phyloP scores from a whole-genome alignment of 805 yeast genomes.

The Ogataea ramenticola region DNA sequence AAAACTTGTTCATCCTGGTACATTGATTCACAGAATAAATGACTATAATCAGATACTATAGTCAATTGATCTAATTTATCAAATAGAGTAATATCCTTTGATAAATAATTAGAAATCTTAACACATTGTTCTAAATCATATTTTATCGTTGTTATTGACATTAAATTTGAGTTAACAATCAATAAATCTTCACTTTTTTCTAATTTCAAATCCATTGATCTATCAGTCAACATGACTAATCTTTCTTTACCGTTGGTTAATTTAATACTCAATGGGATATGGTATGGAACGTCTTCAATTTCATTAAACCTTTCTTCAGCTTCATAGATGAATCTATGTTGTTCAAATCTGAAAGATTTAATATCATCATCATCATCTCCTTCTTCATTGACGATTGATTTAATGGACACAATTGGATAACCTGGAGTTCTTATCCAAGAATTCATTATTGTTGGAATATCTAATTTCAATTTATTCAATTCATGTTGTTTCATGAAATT shows the following conservation, averaged over 20 bases:
- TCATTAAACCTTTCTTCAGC: constrained; percentile 1
- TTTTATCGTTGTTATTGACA: constrained; percentile 42
- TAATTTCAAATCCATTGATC: constrained; percentile 20
- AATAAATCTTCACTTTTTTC: background rate
- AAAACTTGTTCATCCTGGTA: constrained; percentile 25
- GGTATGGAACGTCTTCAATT: constrained; percentile 52
- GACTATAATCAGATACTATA: constrained; percentile 33
- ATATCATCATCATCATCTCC: too few species aligned
- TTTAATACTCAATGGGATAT: constrained; percentile 49
- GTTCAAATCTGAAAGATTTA: constrained; percentile 28
- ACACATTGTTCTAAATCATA: constrained; percentile 29
- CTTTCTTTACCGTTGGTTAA: constrained; percentile 27
- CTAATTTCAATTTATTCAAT: constrained; percentile 26
- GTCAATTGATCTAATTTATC: constrained; percentile 27
- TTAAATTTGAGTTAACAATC: constrained; percentile 34
- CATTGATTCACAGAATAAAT: constrained; percentile 25
- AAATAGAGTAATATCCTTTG: constrained; percentile 14
- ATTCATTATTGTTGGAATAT: constrained; percentile 43
- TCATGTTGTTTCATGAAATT: constrained; percentile 22
- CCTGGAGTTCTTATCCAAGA: constrained; percentile 61
- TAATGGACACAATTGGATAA: constrained; percentile 42
- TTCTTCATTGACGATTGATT: too few species aligned
- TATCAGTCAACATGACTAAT: constrained; percentile 37
- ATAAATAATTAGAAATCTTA: constrained; percentile 17
- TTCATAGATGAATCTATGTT: constrained; percentile 30